Evolutionary conservation across 495 filamentous ascomycete genomes (phyloP), one percentile per base, ranked within the genome.

Genomic region (Amphirosellinia nigrospora): DNA sequence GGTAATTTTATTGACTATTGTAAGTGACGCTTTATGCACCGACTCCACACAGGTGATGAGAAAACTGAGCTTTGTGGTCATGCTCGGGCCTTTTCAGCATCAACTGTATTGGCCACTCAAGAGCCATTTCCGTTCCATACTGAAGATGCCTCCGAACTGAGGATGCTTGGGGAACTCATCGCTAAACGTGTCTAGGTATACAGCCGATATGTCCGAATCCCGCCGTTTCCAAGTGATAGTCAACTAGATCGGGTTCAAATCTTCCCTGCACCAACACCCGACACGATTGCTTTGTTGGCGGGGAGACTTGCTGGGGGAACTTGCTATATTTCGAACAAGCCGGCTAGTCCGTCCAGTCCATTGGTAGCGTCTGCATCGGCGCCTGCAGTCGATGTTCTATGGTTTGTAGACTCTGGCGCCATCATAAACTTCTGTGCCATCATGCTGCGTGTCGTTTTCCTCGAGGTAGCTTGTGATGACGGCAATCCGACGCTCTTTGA

Each of bases 341-440:
- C 75, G 11, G 77, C 71, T 10, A 80, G 70, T 11, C 77, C 77
- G 59, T 80, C 78, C 30, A 80, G 56, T 19, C 63, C 72, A 45
- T 76, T 74, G 2, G 64, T 70, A n/a, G 68, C 59, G 61, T 73
- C 71, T 13, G 69, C 52, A 21, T 68, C 69, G 23, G 69, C 64
- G 28, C 8, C 46, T 4, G 41, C 26, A 45, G 55, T 23, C 15
- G 58, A 38, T 1, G 65, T 56, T 55, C 59, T 60, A 46, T 64
- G 64, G 11, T 53, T 70, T 41, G 61, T 52, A 50, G 69, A 50
- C 39, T 68, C 68, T 23, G 66, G 72, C 39, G 63, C 50, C 26
- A 80, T 86, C 85, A 88, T 86, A 68, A 87, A 88, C 56, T 87
- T 81, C 75, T 88, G 84, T 3, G 83, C 83, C 85, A 88, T 86